Evolutionary conservation across 2,329 filamentous ascomycete species (phyloP).

Genomic region (Orbilia blumenaviensis): DNA sequence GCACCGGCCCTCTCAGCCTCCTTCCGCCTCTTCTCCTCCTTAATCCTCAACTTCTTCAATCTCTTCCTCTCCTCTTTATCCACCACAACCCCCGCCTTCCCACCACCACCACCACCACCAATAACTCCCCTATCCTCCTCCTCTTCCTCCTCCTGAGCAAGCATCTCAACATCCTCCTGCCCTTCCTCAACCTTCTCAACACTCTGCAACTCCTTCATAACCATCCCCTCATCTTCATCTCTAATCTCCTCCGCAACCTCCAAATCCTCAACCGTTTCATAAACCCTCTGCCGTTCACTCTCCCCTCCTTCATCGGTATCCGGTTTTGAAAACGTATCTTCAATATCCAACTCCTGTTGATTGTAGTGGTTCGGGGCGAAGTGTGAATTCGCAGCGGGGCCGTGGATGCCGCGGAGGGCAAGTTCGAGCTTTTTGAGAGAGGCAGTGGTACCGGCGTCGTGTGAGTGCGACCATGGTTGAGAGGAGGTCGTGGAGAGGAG

Average conservation of each 20-base stretch:
- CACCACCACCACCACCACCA: too few relatives aligned
- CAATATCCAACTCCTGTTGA: background rate
- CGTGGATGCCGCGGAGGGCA: constrained; percentile 44
- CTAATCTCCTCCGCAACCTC: constrained; percentile 45
- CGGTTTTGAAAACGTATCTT: constrained; percentile 20
- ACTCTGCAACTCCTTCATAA: constrained; percentile 29
- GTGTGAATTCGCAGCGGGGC: constrained; percentile 30
- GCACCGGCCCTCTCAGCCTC: constrained; percentile 28
- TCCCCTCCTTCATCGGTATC: constrained; percentile 47
- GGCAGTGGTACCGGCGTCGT: constrained; percentile 42
- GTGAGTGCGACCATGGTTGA: constrained; percentile 50
- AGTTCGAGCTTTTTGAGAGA: constrained; percentile 53
- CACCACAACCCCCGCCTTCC: background rate
- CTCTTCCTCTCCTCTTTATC: constrained; percentile 46
- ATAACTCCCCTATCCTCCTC: too few relatives aligned
- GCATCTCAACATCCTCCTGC: background rate
- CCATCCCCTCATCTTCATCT: constrained; percentile 11
- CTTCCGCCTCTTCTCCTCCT: constrained; percentile 43
- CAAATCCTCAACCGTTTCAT: constrained; percentile 47
- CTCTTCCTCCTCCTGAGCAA: background rate
- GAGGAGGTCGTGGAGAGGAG: constrained; percentile 40
- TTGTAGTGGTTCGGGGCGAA: background rate
- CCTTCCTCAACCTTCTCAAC: constrained; percentile 16
- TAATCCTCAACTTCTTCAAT: constrained; percentile 37
- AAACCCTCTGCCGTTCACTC: constrained; percentile 43